Conservation (phyloP, 331 rosid genomes). For the Malus hybrid region DNA sequence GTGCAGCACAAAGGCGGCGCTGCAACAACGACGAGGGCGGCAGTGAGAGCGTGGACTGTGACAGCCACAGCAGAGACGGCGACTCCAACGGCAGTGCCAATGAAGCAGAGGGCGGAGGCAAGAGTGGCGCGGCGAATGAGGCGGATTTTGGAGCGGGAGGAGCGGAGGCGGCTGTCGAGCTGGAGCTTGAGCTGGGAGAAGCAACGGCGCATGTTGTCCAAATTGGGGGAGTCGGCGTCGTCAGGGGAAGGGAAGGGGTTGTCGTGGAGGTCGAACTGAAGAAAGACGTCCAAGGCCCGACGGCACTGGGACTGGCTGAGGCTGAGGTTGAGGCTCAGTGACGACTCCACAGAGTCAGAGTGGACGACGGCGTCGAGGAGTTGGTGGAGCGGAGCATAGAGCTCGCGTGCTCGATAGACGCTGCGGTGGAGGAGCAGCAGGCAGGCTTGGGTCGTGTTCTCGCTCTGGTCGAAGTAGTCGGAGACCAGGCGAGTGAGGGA, state of each 20-base stretch:
- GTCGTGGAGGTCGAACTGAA: conserved; percentile 22
- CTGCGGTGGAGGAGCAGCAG: conserved; percentile 28
- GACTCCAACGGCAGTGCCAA: conserved; percentile 15
- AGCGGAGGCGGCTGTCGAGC: conserved; percentile 35
- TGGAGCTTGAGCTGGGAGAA: conserved; percentile 32
- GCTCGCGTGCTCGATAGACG: conserved; percentile 18
- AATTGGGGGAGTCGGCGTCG: conserved; percentile 15
- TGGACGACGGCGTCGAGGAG: conserved; percentile 30
- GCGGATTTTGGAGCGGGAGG: conserved; percentile 35
- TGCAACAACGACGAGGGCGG: conserved; percentile 6
- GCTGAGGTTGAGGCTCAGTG: not conserved
- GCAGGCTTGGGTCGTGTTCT: conserved; percentile 36
- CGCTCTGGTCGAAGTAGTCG: conserved; percentile 48
- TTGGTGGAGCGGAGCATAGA: conserved; percentile 36
- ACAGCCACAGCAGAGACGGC: not conserved
- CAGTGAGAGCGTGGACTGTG: conserved; percentile 27
- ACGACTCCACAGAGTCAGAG: not conserved
- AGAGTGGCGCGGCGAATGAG: conserved; percentile 18
- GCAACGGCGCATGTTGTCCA: conserved; percentile 21
- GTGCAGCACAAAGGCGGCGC: conserved; percentile 5
- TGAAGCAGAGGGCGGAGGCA: conserved; percentile 13
- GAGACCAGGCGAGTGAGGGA: conserved; percentile 36
- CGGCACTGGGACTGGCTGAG: conserved; percentile 34
- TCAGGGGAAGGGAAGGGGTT: conserved; percentile 44
- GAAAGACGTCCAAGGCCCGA: conserved; percentile 34